Evolutionary conservation across 192 early-diverging fungal genomes (phyloP), one percentile per base, ranked within the genome.

Genomic region (Gryganskiella cystojenkinii): DNA sequence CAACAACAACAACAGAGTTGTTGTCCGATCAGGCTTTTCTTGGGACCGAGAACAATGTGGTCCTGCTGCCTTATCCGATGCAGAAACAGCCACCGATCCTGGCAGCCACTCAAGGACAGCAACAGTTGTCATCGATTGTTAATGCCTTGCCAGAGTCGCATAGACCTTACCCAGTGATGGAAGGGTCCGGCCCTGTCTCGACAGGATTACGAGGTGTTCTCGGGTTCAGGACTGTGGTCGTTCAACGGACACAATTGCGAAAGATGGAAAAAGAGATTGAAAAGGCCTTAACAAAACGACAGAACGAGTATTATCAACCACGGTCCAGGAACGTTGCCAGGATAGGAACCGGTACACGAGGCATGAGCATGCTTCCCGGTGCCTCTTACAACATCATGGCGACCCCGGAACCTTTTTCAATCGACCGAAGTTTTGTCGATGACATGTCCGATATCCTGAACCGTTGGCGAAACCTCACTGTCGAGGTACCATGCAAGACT

Each of bases 201-300:
- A 69, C 64, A 30, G 63, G 56, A 6, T 28, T 75, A 19, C 52
- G 67, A 22, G 53, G 65, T n/a, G 67, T 78, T 44, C 58, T 83
- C 7, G 67, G 82, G 4, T 81, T 81, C 55, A 79, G 80, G 50
- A 69, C 82, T 1, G 72, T 71, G 3, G 82, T 81, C 19, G 63
- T 81, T 22, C 82, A 84, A 33, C 50, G 69, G 27, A 65, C 80
- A 20, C 80, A 84, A 42, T 52, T 79, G 11, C 25, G 74, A 24
- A 84, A 70, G 45, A 79, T 84, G 80, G 80, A 81, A 56, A 84
- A 84, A 40, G 82, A 84, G 8, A 60, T 84, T 19, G 82, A 84
- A 46, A 76, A 79, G 58, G 52, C 80, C 1, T 50, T 84, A 1
- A 17, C 25, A 15, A 60, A 67, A 37, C 60, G 56, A 22, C 11